phyloP scores from a whole-genome alignment of 345 rosid species.

The Hirschfeldia incana region DNA sequence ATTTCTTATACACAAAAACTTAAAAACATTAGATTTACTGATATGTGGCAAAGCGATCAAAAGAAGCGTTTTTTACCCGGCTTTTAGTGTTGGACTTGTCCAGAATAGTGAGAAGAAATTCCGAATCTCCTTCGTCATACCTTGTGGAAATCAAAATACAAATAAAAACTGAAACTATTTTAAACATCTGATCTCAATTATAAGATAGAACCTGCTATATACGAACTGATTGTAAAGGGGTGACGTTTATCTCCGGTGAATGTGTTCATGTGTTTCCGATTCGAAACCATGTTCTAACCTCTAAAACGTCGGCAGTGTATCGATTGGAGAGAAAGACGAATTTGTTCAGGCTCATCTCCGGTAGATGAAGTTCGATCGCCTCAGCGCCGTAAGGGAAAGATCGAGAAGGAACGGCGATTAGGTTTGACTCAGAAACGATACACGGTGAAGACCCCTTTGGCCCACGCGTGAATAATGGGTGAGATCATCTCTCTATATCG shows the following conservation, averaged over 20 bases:
- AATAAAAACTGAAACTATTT: too few relatives aligned
- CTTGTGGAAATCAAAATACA: background rate
- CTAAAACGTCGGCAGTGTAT: background rate
- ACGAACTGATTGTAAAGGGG: background rate
- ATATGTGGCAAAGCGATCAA: background rate
- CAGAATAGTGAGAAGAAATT: background rate
- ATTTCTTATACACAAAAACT: background rate
- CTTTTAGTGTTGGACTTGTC: background rate
- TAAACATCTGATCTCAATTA: background rate
- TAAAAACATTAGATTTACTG: background rate
- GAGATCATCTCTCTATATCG: too few relatives aligned
- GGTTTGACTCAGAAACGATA: too few relatives aligned
- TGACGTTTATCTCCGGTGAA: background rate
- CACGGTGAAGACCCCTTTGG: too few relatives aligned
- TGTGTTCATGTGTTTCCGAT: background rate
- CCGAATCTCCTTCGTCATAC: background rate
- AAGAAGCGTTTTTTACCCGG: too few relatives aligned
- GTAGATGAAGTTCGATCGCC: too few relatives aligned
- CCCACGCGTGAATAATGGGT: too few relatives aligned
- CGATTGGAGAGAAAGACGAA: background rate
- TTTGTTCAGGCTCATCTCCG: background rate
- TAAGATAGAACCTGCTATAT: background rate
- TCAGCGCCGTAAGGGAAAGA: too few relatives aligned
- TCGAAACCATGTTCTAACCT: background rate
- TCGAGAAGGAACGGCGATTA: too few relatives aligned